phyloP scores from a whole-genome alignment of 148 eudicot species.

The Vaccinium darrowii region DNA sequence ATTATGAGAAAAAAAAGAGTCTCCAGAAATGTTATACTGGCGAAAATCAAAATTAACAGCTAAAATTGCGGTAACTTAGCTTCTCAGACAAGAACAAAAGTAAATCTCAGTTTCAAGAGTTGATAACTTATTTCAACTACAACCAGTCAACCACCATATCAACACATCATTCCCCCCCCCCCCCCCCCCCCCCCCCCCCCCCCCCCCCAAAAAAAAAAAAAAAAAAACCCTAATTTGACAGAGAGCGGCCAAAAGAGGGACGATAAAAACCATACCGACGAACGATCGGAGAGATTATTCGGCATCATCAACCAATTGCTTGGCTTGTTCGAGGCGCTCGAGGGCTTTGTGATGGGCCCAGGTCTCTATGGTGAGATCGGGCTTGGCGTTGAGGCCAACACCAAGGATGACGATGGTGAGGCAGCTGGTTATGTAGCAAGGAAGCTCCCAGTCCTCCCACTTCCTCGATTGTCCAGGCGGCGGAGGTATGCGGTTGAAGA shows the following conservation, averaged over 20 bases:
- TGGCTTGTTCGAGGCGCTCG: slow-evolving; percentile 56
- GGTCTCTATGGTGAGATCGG: slow-evolving; percentile 92
- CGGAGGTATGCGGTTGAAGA: slow-evolving; percentile 68
- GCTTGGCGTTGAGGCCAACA: slow-evolving; percentile 87
- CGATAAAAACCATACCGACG: neutral
- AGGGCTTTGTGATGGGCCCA: slow-evolving; percentile 98
- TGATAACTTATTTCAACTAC: slow-evolving; percentile 4
- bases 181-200: too few species aligned
- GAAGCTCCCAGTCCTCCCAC: slow-evolving; percentile 99
- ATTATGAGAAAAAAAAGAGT: neutral
- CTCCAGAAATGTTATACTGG: neutral
- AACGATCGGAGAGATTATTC: slow-evolving; percentile 18
- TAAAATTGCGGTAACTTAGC: slow-evolving; percentile 4
- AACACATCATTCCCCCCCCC: neutral
- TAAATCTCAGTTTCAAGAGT: neutral
- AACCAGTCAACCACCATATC: slow-evolving; percentile 14
- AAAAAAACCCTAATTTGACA: slow-evolving; percentile 7
- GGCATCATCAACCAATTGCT: slow-evolving; percentile 37
- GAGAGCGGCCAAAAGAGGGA: neutral
- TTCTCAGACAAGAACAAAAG: neutral
- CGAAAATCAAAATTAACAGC: slow-evolving; percentile 3
- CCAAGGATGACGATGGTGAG: slow-evolving; percentile 92
- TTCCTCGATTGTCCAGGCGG: slow-evolving; percentile 79
- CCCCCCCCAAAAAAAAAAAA: too few species aligned
- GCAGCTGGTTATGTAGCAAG: slow-evolving; percentile 94